Evolutionary conservation across 2,329 filamentous ascomycete species (phyloP), one percentile per base, ranked within the genome.

Genomic region (Sclerotinia nivalis): DNA sequence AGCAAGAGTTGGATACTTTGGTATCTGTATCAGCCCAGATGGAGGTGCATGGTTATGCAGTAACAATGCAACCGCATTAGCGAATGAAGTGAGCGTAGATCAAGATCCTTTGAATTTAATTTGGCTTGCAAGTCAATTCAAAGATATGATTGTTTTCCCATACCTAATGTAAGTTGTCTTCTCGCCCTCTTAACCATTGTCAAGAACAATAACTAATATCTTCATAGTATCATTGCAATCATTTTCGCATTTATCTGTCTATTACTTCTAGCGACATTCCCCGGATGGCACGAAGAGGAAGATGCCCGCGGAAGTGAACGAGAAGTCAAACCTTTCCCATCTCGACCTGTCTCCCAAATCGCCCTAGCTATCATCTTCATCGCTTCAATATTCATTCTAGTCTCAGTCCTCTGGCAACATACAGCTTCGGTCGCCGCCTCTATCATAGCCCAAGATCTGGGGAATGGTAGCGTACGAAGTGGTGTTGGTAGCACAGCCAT

Each of bases 211-310:
- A 49, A 60, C 76, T 76, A 69, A 76, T 34, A 31, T 22, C 56
- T 7, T 28, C 25, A 40, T 75, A 96, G 93, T 73, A 99, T 99
- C 84, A 94, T 99, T 78, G 96, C 96, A 78, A 94, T 98, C 79
- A 92, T 99, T 80, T 93, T 99, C 78, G 94, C 96, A 75, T 98
- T 98, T 83, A 86, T 98, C 81, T 97, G 93, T 80, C 93, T 99
- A 80, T 87, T 99, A 72, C 88, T 99, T 55, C 90, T 99, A 68
- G 95, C 94, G 68, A 98, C 96, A 47, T 99, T 98, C 82, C 96
- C 96, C 1, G 94, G 94, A 73, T 99, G 96, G 93, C 94, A 98
- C 81, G 93, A 97, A 81, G 93, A 97, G 81, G 87, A 90, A 73
- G 92, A 96, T 80, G 89, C 87, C 50, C 85, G 88, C 67, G 94